Evolutionary conservation across 257 asterid genomes (phyloP).

Genomic region (Rubia yunnanensis): DNA sequence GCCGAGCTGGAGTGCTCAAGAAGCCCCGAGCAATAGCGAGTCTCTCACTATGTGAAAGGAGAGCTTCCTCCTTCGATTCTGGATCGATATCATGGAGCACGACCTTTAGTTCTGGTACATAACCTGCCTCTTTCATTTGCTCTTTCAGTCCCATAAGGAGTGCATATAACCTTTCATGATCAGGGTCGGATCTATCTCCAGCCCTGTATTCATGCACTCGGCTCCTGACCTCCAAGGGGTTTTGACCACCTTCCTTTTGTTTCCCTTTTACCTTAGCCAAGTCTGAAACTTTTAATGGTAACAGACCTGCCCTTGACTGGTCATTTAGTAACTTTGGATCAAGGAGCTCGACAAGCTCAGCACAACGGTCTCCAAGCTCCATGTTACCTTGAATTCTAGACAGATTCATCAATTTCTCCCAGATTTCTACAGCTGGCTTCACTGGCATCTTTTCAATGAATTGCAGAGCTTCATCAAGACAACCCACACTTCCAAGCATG

Average conservation of each 20-base stretch:
- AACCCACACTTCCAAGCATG: slow-evolving; percentile 69
- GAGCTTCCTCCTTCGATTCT: slow-evolving; percentile 80
- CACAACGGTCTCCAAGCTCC: slow-evolving; percentile 74
- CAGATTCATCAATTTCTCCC: slow-evolving; percentile 58
- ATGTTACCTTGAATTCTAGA: slow-evolving; percentile 65
- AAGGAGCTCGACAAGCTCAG: slow-evolving; percentile 45
- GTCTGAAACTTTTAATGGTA: slow-evolving; percentile 51
- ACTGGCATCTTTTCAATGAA: slow-evolving; percentile 61
- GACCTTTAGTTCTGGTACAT: slow-evolving; percentile 53
- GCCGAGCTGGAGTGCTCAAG: slow-evolving; percentile 52
- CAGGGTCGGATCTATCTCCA: slow-evolving; percentile 78
- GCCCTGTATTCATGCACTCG: slow-evolving; percentile 70
- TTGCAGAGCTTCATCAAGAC: slow-evolving; percentile 70
- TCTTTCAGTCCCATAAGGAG: slow-evolving; percentile 57
- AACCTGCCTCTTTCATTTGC: slow-evolving; percentile 78
- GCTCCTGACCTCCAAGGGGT: slow-evolving; percentile 41
- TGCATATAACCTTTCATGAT: slow-evolving; percentile 44
- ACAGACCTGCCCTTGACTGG: slow-evolving; percentile 59
- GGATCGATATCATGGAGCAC: slow-evolving; percentile 88
- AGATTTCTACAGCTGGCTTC: slow-evolving; percentile 47
- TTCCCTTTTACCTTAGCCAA: slow-evolving; percentile 41
- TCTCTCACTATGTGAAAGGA: slow-evolving; percentile 81
- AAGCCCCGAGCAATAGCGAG: slow-evolving; percentile 84
- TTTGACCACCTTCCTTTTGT: slow-evolving; percentile 39
- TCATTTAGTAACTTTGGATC: slow-evolving; percentile 54